Conservation (phyloP, 768 basidiomycete genomes). For the Chlorophyllum brunneum region DNA sequence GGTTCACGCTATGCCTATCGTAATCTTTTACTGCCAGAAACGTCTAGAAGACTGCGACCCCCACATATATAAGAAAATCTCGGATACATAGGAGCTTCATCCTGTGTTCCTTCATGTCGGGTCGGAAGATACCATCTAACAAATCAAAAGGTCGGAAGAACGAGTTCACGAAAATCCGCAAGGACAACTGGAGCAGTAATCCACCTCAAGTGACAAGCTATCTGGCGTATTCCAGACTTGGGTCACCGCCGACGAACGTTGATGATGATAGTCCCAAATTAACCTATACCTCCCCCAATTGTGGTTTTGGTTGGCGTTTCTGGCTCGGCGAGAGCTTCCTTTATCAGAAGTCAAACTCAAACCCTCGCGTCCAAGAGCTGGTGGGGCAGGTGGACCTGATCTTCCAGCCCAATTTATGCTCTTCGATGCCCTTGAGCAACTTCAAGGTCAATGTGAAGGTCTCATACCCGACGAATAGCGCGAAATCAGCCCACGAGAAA, state of each 20-base stretch:
- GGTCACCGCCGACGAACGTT: background rate
- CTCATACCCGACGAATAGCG: background rate
- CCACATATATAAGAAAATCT: background rate
- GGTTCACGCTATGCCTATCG: too few relatives aligned
- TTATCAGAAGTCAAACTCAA: background rate
- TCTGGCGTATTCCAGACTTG: background rate
- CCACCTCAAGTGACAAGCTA: slow-evolving; percentile 7
- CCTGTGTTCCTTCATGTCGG: background rate
- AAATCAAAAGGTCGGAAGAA: too few relatives aligned
- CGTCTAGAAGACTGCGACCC: background rate
- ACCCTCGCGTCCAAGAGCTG: background rate
- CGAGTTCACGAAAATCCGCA: background rate
- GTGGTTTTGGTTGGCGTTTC: slow-evolving; percentile 9
- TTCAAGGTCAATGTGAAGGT: background rate
- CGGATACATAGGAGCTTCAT: background rate
- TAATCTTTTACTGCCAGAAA: too few relatives aligned
- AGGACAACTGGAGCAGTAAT: background rate
- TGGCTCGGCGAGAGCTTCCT: background rate
- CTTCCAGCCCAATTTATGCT: background rate
- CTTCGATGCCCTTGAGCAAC: background rate
- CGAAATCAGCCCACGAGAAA: background rate
- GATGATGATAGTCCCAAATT: background rate
- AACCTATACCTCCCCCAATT: background rate
- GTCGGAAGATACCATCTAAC: background rate
- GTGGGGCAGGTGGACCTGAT: background rate